Base-by-base conservation (phyloP, 2,329 filamentous ascomycete genomes). In the Tolypocladium tropicale region DNA sequence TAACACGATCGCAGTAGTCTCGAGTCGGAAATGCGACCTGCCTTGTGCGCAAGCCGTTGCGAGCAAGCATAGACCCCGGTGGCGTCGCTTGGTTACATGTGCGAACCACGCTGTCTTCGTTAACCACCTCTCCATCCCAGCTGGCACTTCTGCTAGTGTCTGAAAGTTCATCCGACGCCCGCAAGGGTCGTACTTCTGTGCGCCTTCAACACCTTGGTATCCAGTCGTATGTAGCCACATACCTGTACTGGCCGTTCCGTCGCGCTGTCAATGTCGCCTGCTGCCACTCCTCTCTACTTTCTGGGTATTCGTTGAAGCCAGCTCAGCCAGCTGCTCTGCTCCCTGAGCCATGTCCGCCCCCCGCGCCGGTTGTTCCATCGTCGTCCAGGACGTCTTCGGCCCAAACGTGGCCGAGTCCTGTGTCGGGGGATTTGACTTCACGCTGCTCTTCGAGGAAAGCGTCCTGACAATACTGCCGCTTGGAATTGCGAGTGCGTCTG, bases 351-450 rank as follows among this genome's bases (percentile, higher is more conserved):
- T 58, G 37, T 28, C 55, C 51, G 33, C 21, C 41, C 48, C 18
- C 14, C 6, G 18, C 16, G 37, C 52, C 9, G 51, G 54, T 23
- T 61, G 57, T 41, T 57, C 58, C 32, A 57, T 59, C 16, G 53
- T 53, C 16, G 54, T 58, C 28, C 48, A 59, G 37, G 51, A 61
- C 23, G 37, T 30, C 16, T 63, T 62, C 50, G 62, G 62, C 14
- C 62, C 62, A 5, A 50, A 52, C 4, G 59, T 63, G 37, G 57
- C 53, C 36, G 32, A 21, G 12, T 50, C 52, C 36, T 67, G 64
- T 52, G 59, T 61, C n/a, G 58, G 53, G n/a, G 64, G 64, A 48
- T 66, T 64, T 57, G 65, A 67, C 57, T 67, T 67, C 50, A 66
- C 65, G 7, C 58, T 67, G 11, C 56, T 67, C 3, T 67, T 66